Percentiles rank a stretch among this genome's conserved stretches.
These are phyloP conservation scores for Aspergillus brunneoviolaceus DNA, from an alignment of 2,329 filamentous ascomycete species.

Conservation along the genomic window DNA sequence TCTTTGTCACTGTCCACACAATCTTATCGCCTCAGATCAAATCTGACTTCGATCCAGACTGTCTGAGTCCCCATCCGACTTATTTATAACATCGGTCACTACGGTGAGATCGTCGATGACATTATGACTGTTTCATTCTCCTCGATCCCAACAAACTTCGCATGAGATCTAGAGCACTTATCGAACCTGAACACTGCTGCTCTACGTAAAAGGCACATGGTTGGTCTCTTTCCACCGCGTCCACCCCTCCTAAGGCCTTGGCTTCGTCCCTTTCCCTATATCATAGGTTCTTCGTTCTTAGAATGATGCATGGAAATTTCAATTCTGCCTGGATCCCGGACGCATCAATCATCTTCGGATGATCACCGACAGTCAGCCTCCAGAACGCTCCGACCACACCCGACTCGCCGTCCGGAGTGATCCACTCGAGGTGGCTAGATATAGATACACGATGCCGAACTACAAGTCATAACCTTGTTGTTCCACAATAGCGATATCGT, in stretches of 20 bases:
- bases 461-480: background rate
- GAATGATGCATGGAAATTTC: constrained; percentile 15
- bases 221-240: constrained; percentile 8
- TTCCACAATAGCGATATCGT: background rate
- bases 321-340: constrained; percentile 13
- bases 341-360: constrained; percentile 14
- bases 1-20: background rate
- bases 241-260: constrained; percentile 15
- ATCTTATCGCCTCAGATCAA: background rate
- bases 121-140: background rate
- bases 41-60: background rate
- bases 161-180: constrained; percentile 11
- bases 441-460: constrained; percentile 9
- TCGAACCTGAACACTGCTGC: constrained; percentile 13
- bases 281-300: constrained; percentile 13
- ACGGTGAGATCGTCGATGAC: background rate
- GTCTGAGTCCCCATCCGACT: background rate
- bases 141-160: background rate
- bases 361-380: constrained; percentile 14
- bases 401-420: constrained; percentile 11
- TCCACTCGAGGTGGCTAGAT: constrained; percentile 12
- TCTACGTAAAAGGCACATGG: constrained; percentile 18
- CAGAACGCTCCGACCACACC: constrained; percentile 14
- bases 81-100: background rate
- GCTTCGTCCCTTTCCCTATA: constrained; percentile 11